Evolutionary conservation across 2,329 filamentous ascomycete species (phyloP).

Genomic region (Claviceps sp.): DNA sequence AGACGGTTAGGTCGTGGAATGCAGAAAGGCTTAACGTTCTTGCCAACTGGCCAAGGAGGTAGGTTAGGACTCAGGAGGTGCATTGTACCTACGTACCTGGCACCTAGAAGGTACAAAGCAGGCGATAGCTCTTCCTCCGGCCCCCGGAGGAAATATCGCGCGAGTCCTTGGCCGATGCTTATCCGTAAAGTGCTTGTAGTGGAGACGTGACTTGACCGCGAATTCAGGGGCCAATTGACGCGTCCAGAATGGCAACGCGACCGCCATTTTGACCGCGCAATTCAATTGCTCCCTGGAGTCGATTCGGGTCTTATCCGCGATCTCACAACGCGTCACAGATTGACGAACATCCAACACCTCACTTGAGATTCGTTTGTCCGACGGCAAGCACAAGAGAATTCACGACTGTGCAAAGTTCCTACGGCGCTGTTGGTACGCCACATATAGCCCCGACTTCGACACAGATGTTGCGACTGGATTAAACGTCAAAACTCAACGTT

Average conservation of each 20-base stretch:
- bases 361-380: too few species aligned
- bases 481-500: too few species aligned
- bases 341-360: too few species aligned
- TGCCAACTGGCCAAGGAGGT: too few species aligned
- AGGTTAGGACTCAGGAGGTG: too few species aligned
- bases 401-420: background rate
- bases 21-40: too few species aligned
- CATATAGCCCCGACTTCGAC: background rate
- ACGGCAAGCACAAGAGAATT: too few species aligned
- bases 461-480: background rate
- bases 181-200: background rate
- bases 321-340: too few species aligned
- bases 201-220: background rate
- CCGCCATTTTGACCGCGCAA: background rate
- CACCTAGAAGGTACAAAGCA: too few species aligned
- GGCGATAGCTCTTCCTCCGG: too few species aligned
- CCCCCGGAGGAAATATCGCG: background rate
- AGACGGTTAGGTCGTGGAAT: too few species aligned
- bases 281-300: background rate
- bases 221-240: constrained; percentile 1
- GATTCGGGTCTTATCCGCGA: background rate
- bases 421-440: background rate
- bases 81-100: too few species aligned
- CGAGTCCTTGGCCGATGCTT: background rate
- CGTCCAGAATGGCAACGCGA: constrained; percentile 3